Evolutionary conservation across 2,329 filamentous ascomycete genomes (phyloP), one percentile per base, ranked within the genome.

Genomic region (Elsinoe necatrix): DNA sequence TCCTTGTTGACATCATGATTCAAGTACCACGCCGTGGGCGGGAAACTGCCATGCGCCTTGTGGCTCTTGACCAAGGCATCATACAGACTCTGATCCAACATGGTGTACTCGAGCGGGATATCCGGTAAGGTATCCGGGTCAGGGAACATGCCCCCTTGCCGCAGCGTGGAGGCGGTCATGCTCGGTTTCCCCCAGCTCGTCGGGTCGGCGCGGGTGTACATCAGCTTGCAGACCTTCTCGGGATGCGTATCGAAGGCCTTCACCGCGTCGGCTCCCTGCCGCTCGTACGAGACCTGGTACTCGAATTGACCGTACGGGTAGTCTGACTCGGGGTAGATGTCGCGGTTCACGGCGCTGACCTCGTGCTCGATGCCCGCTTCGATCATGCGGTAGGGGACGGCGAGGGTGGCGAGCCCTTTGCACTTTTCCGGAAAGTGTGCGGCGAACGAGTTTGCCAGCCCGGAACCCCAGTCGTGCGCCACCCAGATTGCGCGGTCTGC

Each of bases 401-500:
- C 60, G 31, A 71, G 58, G 27, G 62, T 59, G 0, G 59, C 64
- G 7, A 65, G 61, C 5, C 61, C 70, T 6, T 66, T 61, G 55
- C 66, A 69, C 4, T 65, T 59, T 21, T 71, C 65, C 0, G 70
- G 70, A 25, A 69, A 62, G 16, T 66, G 64, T 1, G 65, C 62
- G 4, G 65, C 66, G 18, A 70, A 62, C 4, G 62, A 60, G 61
- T 63, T 70, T 20, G 66, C 62, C 2, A 69, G 61, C 9, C 65
- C 68, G 16, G 64, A 66, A 27, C 69, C 69, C 75, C 74, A 76
- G 60, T 77, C 74, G 57, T 77, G 75, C 11, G 68, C 74, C 31
- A 77, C 64, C 75, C 77, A 79, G n/a, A 79, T 63, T 1, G 75
- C 75, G 6, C 68, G 67, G 0, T 65, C 58, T 18, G 74, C 63